These are phyloP conservation scores for Auricularia auricula-judae DNA, from an alignment of 768 basidiomycete genomes.

Conservation along the genomic window DNA sequence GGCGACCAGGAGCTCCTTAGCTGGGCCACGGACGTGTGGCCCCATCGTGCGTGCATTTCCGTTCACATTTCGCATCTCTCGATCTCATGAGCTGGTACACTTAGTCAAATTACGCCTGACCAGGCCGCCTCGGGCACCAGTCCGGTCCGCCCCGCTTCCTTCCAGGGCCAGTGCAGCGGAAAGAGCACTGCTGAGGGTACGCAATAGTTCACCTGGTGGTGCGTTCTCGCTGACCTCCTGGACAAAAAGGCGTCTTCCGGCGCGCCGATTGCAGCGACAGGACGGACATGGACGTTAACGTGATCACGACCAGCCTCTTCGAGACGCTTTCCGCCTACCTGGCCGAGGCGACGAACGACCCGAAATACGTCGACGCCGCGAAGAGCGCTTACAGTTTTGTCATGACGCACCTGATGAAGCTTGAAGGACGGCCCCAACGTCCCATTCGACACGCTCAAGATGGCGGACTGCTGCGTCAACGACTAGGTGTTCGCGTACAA, in stretches of 20 bases:
- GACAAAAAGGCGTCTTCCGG: slow-evolving; percentile 32
- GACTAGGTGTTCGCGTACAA: slow-evolving; percentile 45
- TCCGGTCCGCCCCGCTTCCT: slow-evolving; percentile 30
- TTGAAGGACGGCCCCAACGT: slow-evolving; percentile 26
- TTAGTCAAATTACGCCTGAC: slow-evolving; percentile 32
- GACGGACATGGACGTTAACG: slow-evolving; percentile 38
- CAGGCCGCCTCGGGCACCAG: slow-evolving; percentile 27
- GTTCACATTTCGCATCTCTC: no score
- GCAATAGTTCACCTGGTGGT: slow-evolving; percentile 17
- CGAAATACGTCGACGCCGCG: slow-evolving; percentile 36
- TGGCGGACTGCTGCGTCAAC: slow-evolving; percentile 35
- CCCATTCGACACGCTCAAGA: slow-evolving; percentile 38
- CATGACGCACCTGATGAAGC: slow-evolving; percentile 25
- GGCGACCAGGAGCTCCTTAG: slow-evolving; percentile 29
- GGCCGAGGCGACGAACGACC: slow-evolving; percentile 33
- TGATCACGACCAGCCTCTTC: slow-evolving; percentile 12
- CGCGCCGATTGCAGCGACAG: slow-evolving; percentile 32
- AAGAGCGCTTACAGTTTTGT: slow-evolving; percentile 39
- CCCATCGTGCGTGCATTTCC: slow-evolving; percentile 26
- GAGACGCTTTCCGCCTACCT: neutral
- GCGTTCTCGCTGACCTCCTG: no score
- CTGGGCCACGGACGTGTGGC: slow-evolving; percentile 37
- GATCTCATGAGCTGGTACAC: no score
- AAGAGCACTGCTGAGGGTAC: slow-evolving; percentile 34
- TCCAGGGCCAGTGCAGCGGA: slow-evolving; percentile 34